Percentiles rank a stretch among this genome's conserved stretches.
Conservation (phyloP, 1,139 yeast species). For the Taphrina populina region DNA sequence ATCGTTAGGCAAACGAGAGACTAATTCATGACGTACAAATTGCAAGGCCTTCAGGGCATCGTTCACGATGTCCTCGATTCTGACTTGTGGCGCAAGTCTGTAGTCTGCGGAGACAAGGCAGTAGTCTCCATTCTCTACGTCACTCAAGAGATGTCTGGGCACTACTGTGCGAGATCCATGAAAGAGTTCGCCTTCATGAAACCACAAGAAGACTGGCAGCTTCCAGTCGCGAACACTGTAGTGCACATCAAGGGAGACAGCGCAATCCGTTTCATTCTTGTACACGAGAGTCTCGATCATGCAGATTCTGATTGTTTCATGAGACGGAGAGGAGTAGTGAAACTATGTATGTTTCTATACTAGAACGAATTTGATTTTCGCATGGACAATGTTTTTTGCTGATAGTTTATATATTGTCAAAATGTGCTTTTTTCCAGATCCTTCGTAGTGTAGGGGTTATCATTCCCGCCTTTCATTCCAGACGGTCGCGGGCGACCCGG, state of each 20-base stretch:
- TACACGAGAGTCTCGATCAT: slow-evolving; percentile 5
- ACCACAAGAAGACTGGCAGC: slow-evolving; percentile 5
- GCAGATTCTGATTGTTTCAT: too few relatives aligned
- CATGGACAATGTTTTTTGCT: too few relatives aligned
- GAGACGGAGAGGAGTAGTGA: too few relatives aligned
- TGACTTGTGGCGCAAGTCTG: slow-evolving; percentile 52
- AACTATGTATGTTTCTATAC: too few relatives aligned
- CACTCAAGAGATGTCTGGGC: slow-evolving; percentile 8
- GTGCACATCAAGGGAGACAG: slow-evolving; percentile 6
- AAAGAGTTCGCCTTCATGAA: slow-evolving; percentile 20
- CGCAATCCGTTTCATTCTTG: slow-evolving; percentile 3
- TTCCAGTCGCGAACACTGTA: too few relatives aligned
- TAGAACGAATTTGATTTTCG: too few relatives aligned
- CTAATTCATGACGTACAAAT: slow-evolving; percentile 31
- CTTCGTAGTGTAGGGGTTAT: slow-evolving; percentile 31
- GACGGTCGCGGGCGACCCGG: slow-evolving; percentile 26
- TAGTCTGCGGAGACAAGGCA: slow-evolving; percentile 46
- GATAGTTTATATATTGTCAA: too few relatives aligned
- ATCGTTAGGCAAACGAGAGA: slow-evolving; percentile 39
- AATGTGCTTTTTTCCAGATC: too few relatives aligned
- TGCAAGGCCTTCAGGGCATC: slow-evolving; percentile 48
- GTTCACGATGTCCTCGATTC: slow-evolving; percentile 53
- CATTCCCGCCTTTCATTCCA: slow-evolving; percentile 28
- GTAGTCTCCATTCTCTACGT: background rate
- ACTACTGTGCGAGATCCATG: slow-evolving; percentile 18